Evolutionary conservation across 495 filamentous ascomycete genomes (phyloP).

Genomic region (Aspergillus campestris): DNA sequence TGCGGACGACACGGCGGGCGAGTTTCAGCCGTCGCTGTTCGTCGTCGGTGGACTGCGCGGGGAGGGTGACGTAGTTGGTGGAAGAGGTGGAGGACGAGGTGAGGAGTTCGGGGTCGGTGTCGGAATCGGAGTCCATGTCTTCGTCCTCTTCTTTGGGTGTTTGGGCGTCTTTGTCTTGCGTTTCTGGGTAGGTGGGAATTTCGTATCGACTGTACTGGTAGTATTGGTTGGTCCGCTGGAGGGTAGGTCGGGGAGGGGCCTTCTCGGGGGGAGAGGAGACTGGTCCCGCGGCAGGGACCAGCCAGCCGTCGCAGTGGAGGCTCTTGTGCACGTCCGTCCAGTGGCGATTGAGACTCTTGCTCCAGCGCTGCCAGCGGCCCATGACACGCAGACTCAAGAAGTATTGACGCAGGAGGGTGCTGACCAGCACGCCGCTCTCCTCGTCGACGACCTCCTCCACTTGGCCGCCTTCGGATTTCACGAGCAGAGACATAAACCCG

Average conservation of each 20-base stretch:
- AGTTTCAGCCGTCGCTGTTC: constrained; percentile 36
- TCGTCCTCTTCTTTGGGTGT: constrained; percentile 20
- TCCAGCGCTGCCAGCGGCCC: constrained; percentile 64
- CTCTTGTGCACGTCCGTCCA: constrained; percentile 53
- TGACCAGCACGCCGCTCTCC: constrained; percentile 78
- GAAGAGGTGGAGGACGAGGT: constrained; percentile 24
- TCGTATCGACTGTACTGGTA: constrained; percentile 36
- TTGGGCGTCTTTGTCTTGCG: constrained; percentile 8
- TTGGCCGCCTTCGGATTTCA: constrained; percentile 58
- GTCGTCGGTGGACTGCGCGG: constrained; percentile 29
- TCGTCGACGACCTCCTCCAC: constrained; percentile 73
- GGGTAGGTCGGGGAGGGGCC: constrained; percentile 12
- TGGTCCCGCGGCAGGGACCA: constrained; percentile 24
- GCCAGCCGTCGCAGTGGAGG: constrained; percentile 36
- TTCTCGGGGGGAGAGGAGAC: constrained; percentile 24
- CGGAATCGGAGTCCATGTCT: constrained; percentile 38
- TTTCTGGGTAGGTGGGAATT: constrained; percentile 16
- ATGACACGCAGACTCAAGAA: constrained; percentile 77
- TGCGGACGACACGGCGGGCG: constrained; percentile 52
- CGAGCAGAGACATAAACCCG: constrained; percentile 65
- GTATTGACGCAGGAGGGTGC: constrained; percentile 77
- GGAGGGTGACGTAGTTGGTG: constrained; percentile 35
- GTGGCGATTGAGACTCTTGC: constrained; percentile 45
- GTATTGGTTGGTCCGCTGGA: constrained; percentile 19
- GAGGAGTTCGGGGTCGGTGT: constrained; percentile 35